Percentiles rank a stretch among this genome's conserved stretches.
Evolutionary conservation across 2,329 filamentous ascomycete genomes (phyloP).

Genomic region (Aspergillus novoparasiticus): DNA sequence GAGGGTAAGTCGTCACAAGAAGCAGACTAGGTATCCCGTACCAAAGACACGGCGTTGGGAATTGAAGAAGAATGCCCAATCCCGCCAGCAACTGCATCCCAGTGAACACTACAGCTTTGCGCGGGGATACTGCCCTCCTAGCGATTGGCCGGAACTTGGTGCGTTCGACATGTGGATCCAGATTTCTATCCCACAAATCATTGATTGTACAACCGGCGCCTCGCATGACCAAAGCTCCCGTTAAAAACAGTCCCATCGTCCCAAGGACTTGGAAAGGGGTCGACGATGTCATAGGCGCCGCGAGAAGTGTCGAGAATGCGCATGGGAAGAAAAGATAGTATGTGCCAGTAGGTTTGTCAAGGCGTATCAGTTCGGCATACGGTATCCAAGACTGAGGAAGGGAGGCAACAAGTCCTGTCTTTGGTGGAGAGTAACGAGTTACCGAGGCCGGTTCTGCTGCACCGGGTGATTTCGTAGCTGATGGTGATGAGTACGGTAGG

Average conservation of each 20-base stretch:
- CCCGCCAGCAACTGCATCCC: conserved; percentile 46
- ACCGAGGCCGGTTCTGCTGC: conserved; percentile 18
- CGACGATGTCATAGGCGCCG: conserved; percentile 41
- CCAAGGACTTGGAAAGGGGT: conserved; percentile 40
- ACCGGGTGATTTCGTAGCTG: neutral
- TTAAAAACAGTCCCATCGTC: conserved; percentile 44
- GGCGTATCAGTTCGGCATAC: conserved; percentile 56
- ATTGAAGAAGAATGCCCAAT: conserved; percentile 46
- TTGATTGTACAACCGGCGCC: conserved; percentile 59
- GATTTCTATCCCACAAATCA: conserved; percentile 57
- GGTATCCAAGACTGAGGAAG: conserved; percentile 56
- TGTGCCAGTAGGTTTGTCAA: conserved; percentile 55
- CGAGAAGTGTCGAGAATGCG: conserved; percentile 50
- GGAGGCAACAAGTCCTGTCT: conserved; percentile 47
- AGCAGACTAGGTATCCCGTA: conserved; percentile 48
- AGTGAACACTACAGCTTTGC: conserved; percentile 48
- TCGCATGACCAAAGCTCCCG: conserved; percentile 52
- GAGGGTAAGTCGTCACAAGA: conserved; percentile 52
- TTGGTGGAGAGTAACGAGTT: conserved; percentile 48
- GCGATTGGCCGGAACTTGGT: conserved; percentile 56
- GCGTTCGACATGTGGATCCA: conserved; percentile 56
- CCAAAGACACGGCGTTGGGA: conserved; percentile 46
- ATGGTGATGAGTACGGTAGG: neutral
- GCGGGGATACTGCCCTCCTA: conserved; percentile 52
- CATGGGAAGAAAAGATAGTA: conserved; percentile 59